Evolutionary conservation across 192 early-diverging fungal species (phyloP).

Genomic region (Backusella tarrabulga): DNA sequence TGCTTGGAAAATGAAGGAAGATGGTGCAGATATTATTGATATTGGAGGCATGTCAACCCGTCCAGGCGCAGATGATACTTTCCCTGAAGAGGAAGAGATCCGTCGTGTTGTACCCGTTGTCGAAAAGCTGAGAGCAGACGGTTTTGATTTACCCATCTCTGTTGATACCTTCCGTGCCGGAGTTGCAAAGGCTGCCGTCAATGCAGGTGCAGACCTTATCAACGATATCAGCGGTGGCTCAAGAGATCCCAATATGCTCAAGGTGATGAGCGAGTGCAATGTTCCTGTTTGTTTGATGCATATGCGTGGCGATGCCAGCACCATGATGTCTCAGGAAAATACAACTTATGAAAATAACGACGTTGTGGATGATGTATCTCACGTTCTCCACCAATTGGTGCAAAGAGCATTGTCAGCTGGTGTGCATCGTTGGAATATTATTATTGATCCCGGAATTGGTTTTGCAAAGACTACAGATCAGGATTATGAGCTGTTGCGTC

Average conservation of each 20-base stretch:
- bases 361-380: slow-evolving; percentile 70
- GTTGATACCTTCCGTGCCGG: slow-evolving; percentile 88
- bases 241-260: slow-evolving; percentile 77
- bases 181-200: slow-evolving; percentile 86
- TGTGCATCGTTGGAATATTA: slow-evolving; percentile 94
- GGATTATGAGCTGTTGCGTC: slow-evolving; percentile 81
- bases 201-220: slow-evolving; percentile 89
- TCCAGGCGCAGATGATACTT: slow-evolving; percentile 74
- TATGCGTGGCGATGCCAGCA: slow-evolving; percentile 92
- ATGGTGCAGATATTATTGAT: slow-evolving; percentile 91
- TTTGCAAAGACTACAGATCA: slow-evolving; percentile 93
- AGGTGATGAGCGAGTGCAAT: slow-evolving; percentile 70
- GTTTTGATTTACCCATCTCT: slow-evolving; percentile 74
- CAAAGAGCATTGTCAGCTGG: slow-evolving; percentile 74
- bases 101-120: slow-evolving; percentile 87
- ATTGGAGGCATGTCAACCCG: slow-evolving; percentile 95
- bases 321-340: slow-evolving; percentile 83
- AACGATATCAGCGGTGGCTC: slow-evolving; percentile 94
- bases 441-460: slow-evolving; percentile 95
- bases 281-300: slow-evolving; percentile 95
- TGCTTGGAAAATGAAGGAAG: slow-evolving; percentile 64
- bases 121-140: slow-evolving; percentile 61
- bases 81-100: slow-evolving; percentile 78
- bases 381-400: slow-evolving; percentile 66
- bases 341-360: slow-evolving; percentile 64